Conservation (phyloP, 345 rosid genomes). For the Iberis pinnata region DNA sequence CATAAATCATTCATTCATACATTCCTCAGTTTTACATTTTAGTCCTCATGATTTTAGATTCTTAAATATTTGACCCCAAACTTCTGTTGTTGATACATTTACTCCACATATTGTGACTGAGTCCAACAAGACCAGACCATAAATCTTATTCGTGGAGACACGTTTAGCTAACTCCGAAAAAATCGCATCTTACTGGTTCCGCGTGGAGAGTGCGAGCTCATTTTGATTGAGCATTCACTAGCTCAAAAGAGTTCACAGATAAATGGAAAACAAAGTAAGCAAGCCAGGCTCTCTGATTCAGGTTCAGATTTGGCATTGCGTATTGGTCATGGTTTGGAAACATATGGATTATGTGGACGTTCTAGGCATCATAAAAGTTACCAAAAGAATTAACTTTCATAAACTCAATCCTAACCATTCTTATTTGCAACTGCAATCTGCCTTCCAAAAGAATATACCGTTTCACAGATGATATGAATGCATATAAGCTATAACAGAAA, state of each 20-base stretch:
- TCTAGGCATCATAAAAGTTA: too few species aligned
- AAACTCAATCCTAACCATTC: not conserved
- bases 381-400: not conserved
- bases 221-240: not conserved
- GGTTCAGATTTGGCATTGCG: too few species aligned
- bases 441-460: not conserved
- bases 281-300: too few species aligned
- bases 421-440: not conserved
- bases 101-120: too few species aligned
- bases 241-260: too few species aligned
- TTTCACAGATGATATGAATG: not conserved
- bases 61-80: not conserved
- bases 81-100: too few species aligned
- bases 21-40: not conserved
- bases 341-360: not conserved
- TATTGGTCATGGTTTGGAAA: too few species aligned
- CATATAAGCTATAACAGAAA: constrained; percentile 5
- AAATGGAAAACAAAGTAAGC: too few species aligned
- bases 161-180: too few species aligned
- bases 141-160: too few species aligned
- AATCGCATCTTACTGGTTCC: not conserved
- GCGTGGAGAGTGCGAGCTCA: not conserved
- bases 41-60: not conserved
- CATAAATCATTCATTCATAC: not conserved
- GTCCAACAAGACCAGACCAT: too few species aligned